Evolutionary conservation across 306 rosid species (phyloP).

Genomic region (Gynostemma pentaphyllum): DNA sequence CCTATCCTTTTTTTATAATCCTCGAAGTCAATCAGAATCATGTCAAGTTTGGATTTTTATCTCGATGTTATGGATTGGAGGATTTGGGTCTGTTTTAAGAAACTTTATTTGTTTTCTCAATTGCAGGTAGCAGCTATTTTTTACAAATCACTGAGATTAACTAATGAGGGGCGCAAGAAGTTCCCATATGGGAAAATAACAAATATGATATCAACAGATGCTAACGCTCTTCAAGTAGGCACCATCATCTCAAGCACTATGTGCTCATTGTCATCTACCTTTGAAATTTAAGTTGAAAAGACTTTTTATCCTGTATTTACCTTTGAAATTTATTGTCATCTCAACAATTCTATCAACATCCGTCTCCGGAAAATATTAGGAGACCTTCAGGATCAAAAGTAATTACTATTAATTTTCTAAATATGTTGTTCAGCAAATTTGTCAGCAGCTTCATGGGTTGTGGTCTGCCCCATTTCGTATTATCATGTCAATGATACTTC

Average conservation of each 20-base stretch:
- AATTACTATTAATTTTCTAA: background rate
- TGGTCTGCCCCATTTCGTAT: slow-evolving; percentile 95
- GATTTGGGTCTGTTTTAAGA: background rate
- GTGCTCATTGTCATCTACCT: background rate
- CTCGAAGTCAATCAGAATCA: background rate
- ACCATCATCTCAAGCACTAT: background rate
- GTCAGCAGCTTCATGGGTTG: slow-evolving; percentile 66
- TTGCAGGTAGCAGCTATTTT: slow-evolving; percentile 77
- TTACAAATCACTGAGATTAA: slow-evolving; percentile 73
- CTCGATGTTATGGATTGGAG: background rate
- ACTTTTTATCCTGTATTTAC: background rate
- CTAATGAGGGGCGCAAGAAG: slow-evolving; percentile 57
- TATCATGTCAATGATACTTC: slow-evolving; percentile 51
- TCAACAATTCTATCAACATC: background rate
- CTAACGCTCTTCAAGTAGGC: slow-evolving; percentile 56
- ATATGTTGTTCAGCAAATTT: slow-evolving; percentile 44
- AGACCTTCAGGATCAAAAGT: background rate
- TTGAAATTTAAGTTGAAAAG: background rate
- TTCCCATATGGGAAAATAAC: slow-evolving; percentile 72
- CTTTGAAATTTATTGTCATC: background rate
- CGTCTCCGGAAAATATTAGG: background rate
- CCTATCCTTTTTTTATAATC: background rate
- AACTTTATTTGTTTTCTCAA: background rate
- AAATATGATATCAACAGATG: slow-evolving; percentile 87
- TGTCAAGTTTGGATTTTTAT: background rate